Conservation (phyloP, 257 asterid species). For the Echium plantagineum region DNA sequence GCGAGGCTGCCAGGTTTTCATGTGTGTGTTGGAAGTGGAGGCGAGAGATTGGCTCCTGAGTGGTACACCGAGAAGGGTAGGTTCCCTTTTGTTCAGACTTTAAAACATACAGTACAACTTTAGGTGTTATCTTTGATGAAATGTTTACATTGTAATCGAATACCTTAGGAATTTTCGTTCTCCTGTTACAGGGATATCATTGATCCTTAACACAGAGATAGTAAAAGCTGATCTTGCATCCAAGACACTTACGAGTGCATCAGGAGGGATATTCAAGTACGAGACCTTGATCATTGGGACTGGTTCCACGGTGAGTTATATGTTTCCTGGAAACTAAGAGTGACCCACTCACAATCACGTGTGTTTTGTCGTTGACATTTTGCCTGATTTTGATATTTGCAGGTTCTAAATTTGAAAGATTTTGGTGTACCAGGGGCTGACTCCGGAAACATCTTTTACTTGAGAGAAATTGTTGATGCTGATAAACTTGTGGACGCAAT, state of each 20-base stretch:
- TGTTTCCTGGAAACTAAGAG: background rate
- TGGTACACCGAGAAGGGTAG: slow-evolving; percentile 94
- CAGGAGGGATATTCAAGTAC: slow-evolving; percentile 47
- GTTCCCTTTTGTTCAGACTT: background rate
- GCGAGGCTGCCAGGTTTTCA: slow-evolving; percentile 97
- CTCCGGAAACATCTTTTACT: slow-evolving; percentile 66
- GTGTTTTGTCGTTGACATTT: background rate
- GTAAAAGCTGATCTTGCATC: slow-evolving; percentile 69
- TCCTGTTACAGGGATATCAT: slow-evolving; percentile 45
- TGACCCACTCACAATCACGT: background rate
- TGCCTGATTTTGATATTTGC: slow-evolving; percentile 9
- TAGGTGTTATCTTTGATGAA: background rate
- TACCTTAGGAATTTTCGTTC: slow-evolving; percentile 12
- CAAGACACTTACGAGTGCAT: slow-evolving; percentile 48
- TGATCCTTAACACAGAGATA: slow-evolving; percentile 64
- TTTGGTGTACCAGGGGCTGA: slow-evolving; percentile 75
- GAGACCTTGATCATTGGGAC: slow-evolving; percentile 53
- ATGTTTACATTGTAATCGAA: too few species aligned
- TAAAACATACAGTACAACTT: background rate
- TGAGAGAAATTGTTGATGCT: slow-evolving; percentile 71
- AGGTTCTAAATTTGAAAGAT: slow-evolving; percentile 63
- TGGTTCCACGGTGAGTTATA: slow-evolving; percentile 47
- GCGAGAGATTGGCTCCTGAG: slow-evolving; percentile 89
- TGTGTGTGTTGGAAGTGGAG: slow-evolving; percentile 94
- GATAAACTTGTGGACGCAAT: slow-evolving; percentile 70